These are phyloP conservation scores for Alternaria gaisen DNA, from an alignment of 2,329 filamentous ascomycete species.

Conservation along the genomic window DNA sequence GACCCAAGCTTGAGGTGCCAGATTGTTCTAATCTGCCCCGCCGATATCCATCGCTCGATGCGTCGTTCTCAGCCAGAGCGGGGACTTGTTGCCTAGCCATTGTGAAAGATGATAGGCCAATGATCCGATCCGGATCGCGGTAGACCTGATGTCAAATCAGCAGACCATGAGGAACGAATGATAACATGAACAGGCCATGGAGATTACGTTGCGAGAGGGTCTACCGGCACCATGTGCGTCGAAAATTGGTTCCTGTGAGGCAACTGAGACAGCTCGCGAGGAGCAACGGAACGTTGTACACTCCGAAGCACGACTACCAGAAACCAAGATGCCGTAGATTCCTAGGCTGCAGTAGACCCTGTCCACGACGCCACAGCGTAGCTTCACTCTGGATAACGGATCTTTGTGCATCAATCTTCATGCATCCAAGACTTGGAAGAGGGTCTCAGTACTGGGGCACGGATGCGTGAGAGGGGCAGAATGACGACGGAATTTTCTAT, in stretches of 20 bases:
- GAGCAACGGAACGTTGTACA: neutral
- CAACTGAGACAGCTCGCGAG: conserved; percentile 28
- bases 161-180: neutral
- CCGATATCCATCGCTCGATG: neutral
- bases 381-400: conserved; percentile 14
- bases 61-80: neutral
- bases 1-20: neutral
- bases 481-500: neutral
- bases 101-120: neutral
- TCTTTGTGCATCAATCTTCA: conserved; percentile 9
- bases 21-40: neutral
- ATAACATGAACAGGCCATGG: neutral
- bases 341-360: neutral
- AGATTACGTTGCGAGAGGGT: neutral
- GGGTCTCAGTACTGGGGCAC: neutral
- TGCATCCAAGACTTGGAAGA: conserved; percentile 22
- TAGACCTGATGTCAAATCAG: neutral
- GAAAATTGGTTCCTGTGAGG: conserved; percentile 10
- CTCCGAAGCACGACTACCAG: neutral
- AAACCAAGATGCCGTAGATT: neutral
- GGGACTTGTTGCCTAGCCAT: neutral
- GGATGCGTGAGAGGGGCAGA: neutral
- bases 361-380: conserved; percentile 14
- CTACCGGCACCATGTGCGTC: neutral
- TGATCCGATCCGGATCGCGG: neutral